Base-by-base conservation (phyloP, 2,329 filamentous ascomycete genomes). In the Cordyceps fumosorosea region DNA sequence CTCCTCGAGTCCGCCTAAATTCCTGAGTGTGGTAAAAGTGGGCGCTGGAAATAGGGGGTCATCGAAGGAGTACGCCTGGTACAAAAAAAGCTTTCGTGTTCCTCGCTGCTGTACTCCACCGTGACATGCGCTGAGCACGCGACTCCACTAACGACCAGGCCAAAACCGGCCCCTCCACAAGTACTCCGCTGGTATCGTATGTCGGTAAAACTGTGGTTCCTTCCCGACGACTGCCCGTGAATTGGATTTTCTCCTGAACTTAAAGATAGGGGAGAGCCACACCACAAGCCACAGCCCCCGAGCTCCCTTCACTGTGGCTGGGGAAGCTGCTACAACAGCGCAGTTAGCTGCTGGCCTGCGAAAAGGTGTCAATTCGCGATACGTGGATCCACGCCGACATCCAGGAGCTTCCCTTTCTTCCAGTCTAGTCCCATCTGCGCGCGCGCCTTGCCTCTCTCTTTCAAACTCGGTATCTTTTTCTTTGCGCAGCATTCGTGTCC, bases 301-400 rank as follows among this genome's bases (percentile, higher is more conserved):
- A n/a, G 20, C 8, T 40, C 8, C 32, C 29, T 16, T 29, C 12
- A 16, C 45, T 12, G 52, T 56, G 53, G 53, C 52, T 42, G 34
- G 8, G 42, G 18, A 47, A 29, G 16, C 42, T 47, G 40, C 51
- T 37, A 53, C 22, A n/a, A 29, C 51, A 53, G 50, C 26, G 29
- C 50, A 10, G 48, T 34, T 34, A 24, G 14, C n/a, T 6, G 5
- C 26, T 48, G n/a, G 18, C 51, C 53, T 55, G 59, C 61, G 57
- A 62, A 62, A 64, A 65, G 64, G 62, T 65, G 64, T 65, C 64
- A 65, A 65, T 64, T 65, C 64, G 64, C 55, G 60, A 64, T 52
- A 52, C 53, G 51, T 63, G 62, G 58, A 62, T 58, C 60, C 34
- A 63, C 57, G 62, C 56, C 55, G 32, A 26, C 11, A 54, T 56